Evolutionary conservation across 2,329 filamentous ascomycete species (phyloP).

Genomic region (Alternaria hordeiaustralica): DNA sequence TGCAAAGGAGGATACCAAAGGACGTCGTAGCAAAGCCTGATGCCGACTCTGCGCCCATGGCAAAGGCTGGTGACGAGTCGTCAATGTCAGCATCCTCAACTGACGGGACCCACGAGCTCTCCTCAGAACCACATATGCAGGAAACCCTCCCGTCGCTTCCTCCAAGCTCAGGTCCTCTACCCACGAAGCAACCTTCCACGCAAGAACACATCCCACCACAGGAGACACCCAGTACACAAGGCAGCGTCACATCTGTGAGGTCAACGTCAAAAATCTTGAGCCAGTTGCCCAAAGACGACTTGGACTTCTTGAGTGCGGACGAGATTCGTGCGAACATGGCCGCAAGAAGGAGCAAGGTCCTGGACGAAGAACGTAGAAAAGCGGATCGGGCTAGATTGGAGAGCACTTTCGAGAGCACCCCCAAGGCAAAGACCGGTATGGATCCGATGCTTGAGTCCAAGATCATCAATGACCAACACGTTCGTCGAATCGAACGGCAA

Average conservation of each 20-base stretch:
- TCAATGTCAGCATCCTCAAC: not conserved
- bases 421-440: conserved; percentile 16
- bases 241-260: not conserved
- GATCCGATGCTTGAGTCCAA: conserved; percentile 34
- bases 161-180: not conserved
- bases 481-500: conserved; percentile 35
- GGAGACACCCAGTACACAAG: not conserved
- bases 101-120: not conserved
- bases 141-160: not conserved
- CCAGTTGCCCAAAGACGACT: conserved; percentile 46
- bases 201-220: not conserved
- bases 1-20: conserved; percentile 19
- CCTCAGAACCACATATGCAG: not conserved
- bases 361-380: conserved; percentile 19
- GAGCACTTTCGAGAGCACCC: conserved; percentile 27
- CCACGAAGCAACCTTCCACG: not conserved
- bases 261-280: conserved; percentile 39
- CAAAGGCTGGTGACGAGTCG: not conserved
- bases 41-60: not conserved
- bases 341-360: conserved; percentile 18
- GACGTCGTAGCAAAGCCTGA: not conserved
- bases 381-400: conserved; percentile 35
- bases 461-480: conserved; percentile 36
- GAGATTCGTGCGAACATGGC: conserved; percentile 54
- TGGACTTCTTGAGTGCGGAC: conserved; percentile 51